Percentiles rank a stretch among this genome's conserved stretches.
Conservation (phyloP, 106 monocot genomes). For the Agapanthus africanus region DNA sequence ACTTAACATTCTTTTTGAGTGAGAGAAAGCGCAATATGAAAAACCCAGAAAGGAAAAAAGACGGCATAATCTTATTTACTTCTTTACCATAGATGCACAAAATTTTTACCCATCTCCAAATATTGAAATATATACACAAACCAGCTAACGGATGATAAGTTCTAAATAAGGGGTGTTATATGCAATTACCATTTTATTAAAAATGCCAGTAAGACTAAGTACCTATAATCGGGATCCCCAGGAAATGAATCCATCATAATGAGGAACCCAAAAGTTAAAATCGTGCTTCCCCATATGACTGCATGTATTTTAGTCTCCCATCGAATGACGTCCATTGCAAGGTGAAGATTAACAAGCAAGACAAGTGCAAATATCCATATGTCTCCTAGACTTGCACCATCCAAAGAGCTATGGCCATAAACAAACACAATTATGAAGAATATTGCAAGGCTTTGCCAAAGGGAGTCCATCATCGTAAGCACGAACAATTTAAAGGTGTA, state of each 20-base stretch:
- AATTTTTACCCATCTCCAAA: too few relatives aligned
- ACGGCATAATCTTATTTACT: too few relatives aligned
- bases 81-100: too few relatives aligned
- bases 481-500: constrained; percentile 73
- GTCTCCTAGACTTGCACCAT: constrained; percentile 62
- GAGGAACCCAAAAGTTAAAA: constrained; percentile 46
- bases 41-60: too few relatives aligned
- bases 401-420: constrained; percentile 53
- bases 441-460: constrained; percentile 74
- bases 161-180: too few relatives aligned
- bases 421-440: constrained; percentile 69
- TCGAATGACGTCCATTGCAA: constrained; percentile 74
- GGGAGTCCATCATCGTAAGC: constrained; percentile 58
- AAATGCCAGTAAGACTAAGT: constrained; percentile 3
- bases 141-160: too few relatives aligned
- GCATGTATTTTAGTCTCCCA: constrained; percentile 78
- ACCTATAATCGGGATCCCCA: constrained; percentile 66
- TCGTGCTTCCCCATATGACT: constrained; percentile 64
- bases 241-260: constrained; percentile 56
- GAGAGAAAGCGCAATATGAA: too few relatives aligned
- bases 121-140: too few relatives aligned
- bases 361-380: constrained; percentile 45
- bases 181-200: too few relatives aligned
- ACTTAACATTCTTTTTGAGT: too few relatives aligned
- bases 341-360: constrained; percentile 54